A percentile compares a stretch with the other conserved stretches of the same genome.
These are phyloP conservation scores for Mycena citricolor DNA, from an alignment of 1,284 basidiomycete genomes.

Conservation along the genomic window DNA sequence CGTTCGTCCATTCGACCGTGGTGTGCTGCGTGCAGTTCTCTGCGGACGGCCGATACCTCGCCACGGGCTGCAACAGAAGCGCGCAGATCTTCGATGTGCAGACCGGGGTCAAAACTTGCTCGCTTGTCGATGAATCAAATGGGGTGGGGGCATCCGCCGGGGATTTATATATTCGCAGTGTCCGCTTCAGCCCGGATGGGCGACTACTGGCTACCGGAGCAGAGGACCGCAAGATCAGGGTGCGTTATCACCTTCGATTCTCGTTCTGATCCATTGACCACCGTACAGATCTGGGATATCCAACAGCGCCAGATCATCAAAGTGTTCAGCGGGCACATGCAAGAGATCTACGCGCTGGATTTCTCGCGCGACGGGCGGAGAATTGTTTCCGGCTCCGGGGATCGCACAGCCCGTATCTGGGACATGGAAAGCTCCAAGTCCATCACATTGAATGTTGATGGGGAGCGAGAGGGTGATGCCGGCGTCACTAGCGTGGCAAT, in stretches of 20 bases:
- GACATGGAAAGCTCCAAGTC: slow-evolving; percentile 68
- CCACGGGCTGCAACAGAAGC: slow-evolving; percentile 88
- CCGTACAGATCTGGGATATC: slow-evolving; percentile 82
- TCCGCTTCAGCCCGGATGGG: slow-evolving; percentile 84
- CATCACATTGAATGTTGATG: slow-evolving; percentile 52
- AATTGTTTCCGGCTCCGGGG: slow-evolving; percentile 86
- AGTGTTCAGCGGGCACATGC: slow-evolving; percentile 81
- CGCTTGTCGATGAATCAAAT: slow-evolving; percentile 1
- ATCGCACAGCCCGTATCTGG: slow-evolving; percentile 88
- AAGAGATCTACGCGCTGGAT: slow-evolving; percentile 90
- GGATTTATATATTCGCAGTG: slow-evolving; percentile 83
- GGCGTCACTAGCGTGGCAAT: slow-evolving; percentile 81
- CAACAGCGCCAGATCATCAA: slow-evolving; percentile 67
- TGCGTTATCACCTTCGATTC: slow-evolving; percentile 37
- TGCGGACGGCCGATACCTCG: slow-evolving; percentile 84
- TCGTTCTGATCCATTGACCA: slow-evolving; percentile 6
- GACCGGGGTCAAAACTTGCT: slow-evolving; percentile 77
- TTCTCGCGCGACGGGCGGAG: slow-evolving; percentile 83
- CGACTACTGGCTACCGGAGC: slow-evolving; percentile 81
- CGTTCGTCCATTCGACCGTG: slow-evolving; percentile 90
- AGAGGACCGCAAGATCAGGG: slow-evolving; percentile 81
- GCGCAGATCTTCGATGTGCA: slow-evolving; percentile 93
- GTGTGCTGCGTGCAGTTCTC: slow-evolving; percentile 94
- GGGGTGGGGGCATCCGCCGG: slow-evolving; percentile 36
- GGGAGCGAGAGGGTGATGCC: slow-evolving; percentile 44